Base-by-base conservation (phyloP, 2,329 filamentous ascomycete species). In the Knufia fluminis region DNA sequence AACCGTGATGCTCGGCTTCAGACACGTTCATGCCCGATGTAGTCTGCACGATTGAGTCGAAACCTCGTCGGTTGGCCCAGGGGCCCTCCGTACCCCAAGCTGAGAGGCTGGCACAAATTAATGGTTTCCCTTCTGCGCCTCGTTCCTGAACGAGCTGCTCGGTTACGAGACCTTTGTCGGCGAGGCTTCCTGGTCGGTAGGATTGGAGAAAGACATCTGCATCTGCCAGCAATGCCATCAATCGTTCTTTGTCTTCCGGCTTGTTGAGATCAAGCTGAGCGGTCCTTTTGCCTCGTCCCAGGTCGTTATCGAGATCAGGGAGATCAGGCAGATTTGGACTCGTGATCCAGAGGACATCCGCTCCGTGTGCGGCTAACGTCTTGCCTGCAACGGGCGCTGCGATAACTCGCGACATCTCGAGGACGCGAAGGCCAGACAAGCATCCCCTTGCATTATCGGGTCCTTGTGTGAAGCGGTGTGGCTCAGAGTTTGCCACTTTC, bases 31-130 rank as follows among this genome's bases (percentile, higher is more conserved):
- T 70, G 0, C 77, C 77, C 0, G 73, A 71, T 48, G 71, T 75
- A 6, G 76, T 76, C 60, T 80, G 76, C 0, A 76, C 71, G 3
- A 76, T 64, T 0, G 75, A 78, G 54, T 80, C 77, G 48, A 77
- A 80, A 0, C 77, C 77, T 1, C 77, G 65, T 2, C 70, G 63
- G 0, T 57, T 50, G 0, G 60, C 54, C 73, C 73, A 76, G 0
- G 72, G 72, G 0, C 76, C 75, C 0, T 61, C 49, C 0, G 69
- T 65, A 0, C 75, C 76, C 51, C 74, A 80, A 0, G 77, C 76
- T 1, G 73, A 76, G 19, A 80, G 55, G 44, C 69, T 77, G 1
- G 74, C 76, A 4, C 68, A 63, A 22, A 80, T 65, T 10, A 80
- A 65, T 17, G 42, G 23, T 12, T 22, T n/a, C 1, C 63, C 64